Conservation (phyloP, 2,329 filamentous ascomycete genomes). For the Scorias spongiosa region DNA sequence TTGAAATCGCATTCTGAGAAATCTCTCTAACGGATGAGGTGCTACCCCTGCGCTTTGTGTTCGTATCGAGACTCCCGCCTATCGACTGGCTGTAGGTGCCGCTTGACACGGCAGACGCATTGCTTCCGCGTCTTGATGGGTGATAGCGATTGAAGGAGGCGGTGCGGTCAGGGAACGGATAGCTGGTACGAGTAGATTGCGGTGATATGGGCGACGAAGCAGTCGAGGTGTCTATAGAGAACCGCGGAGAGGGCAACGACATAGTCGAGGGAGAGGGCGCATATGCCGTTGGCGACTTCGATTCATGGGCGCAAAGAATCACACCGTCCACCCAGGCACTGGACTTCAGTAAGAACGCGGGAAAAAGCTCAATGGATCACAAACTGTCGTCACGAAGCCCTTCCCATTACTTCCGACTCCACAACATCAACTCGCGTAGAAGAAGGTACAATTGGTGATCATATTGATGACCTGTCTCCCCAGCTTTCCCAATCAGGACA, state of each 20-base stretch:
- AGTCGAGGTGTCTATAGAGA: constrained; percentile 32
- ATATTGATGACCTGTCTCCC: neutral
- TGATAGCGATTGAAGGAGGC: constrained; percentile 34
- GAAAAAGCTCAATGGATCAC: too few species aligned
- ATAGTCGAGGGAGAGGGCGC: constrained; percentile 9
- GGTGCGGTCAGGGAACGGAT: constrained; percentile 41
- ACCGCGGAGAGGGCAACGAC: constrained; percentile 40
- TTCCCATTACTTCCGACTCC: too few species aligned
- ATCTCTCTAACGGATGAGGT: constrained; percentile 50
- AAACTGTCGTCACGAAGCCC: too few species aligned
- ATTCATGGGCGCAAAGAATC: neutral
- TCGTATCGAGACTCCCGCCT: constrained; percentile 65
- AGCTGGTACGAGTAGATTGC: constrained; percentile 26
- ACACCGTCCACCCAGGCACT: too few species aligned
- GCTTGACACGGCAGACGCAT: constrained; percentile 57
- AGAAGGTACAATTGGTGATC: too few species aligned
- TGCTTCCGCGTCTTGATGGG: constrained; percentile 56
- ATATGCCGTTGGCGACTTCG: neutral
- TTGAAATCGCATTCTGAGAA: constrained; percentile 89
- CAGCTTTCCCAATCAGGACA: neutral
- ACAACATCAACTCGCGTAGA: too few species aligned
- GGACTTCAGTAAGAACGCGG: too few species aligned
- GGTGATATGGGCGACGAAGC: constrained; percentile 25
- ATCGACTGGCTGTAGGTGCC: constrained; percentile 44
- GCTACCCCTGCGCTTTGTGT: constrained; percentile 38